These are phyloP conservation scores for Chalciporus chontae DNA, from an alignment of 768 basidiomycete species.

Conservation along the genomic window DNA sequence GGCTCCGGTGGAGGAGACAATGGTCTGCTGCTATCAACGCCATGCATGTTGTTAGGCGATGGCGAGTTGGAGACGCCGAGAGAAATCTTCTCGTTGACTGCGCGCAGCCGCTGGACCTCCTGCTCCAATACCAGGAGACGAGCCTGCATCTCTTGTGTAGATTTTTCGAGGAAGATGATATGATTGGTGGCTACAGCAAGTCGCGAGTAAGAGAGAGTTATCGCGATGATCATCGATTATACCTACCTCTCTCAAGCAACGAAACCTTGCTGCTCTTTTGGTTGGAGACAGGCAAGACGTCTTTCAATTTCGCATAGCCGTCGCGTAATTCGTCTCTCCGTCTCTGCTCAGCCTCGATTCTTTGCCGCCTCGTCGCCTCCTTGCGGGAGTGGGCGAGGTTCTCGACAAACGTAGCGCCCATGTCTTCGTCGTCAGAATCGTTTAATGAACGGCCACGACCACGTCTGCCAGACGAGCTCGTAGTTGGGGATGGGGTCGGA, in stretches of 20 bases:
- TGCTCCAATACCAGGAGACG: slow-evolving; percentile 63
- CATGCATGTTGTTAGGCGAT: slow-evolving; percentile 46
- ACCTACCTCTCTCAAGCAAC: slow-evolving; percentile 78
- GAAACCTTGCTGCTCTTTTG: slow-evolving; percentile 92
- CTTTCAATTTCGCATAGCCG: slow-evolving; percentile 85
- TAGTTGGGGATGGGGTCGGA: slow-evolving; percentile 76
- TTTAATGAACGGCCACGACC: slow-evolving; percentile 63
- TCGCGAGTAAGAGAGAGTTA: slow-evolving; percentile 9
- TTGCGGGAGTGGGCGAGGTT: slow-evolving; percentile 75
- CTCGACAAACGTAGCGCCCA: slow-evolving; percentile 66
- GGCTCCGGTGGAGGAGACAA: slow-evolving; percentile 65
- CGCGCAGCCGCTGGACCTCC: slow-evolving; percentile 67
- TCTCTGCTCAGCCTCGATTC: slow-evolving; percentile 88
- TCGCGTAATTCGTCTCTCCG: slow-evolving; percentile 87
- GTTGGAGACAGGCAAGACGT: slow-evolving; percentile 81
- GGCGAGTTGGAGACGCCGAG: slow-evolving; percentile 56
- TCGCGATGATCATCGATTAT: slow-evolving; percentile 5
- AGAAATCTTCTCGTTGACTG: slow-evolving; percentile 81
- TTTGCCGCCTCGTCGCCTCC: slow-evolving; percentile 78
- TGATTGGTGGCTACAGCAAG: slow-evolving; percentile 65
- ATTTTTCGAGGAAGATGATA: slow-evolving; percentile 67
- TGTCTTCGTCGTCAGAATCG: slow-evolving; percentile 75
- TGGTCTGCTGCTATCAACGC: slow-evolving; percentile 44
- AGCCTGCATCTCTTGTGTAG: slow-evolving; percentile 66
- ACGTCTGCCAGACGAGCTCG: slow-evolving; percentile 65